A percentile compares a stretch with the other conserved stretches of the same genome.
These are phyloP conservation scores for Rubus idaeus DNA, from an alignment of 306 rosid species.

Conservation along the genomic window DNA sequence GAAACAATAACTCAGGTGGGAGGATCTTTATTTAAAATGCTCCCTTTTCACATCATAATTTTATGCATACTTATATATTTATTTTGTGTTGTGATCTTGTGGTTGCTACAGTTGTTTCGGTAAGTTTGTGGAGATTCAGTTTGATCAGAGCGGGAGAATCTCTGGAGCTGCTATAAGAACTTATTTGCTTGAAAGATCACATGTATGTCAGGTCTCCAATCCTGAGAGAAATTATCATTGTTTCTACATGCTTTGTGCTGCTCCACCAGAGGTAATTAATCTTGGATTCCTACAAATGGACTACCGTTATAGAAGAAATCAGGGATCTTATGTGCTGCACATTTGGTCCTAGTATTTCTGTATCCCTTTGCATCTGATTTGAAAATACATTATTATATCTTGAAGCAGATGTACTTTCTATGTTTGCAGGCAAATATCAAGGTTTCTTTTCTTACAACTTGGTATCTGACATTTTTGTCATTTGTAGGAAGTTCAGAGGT, in stretches of 20 bases:
- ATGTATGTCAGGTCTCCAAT: constrained; percentile 96
- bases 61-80: constrained; percentile 17
- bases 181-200: constrained; percentile 96
- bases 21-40: constrained; percentile 7
- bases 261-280: constrained; percentile 78
- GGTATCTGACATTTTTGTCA: not conserved
- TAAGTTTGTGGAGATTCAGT: constrained; percentile 98
- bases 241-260: constrained; percentile 99
- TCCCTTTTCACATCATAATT: constrained; percentile 21
- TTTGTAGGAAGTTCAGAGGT: constrained; percentile 72
- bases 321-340: constrained; percentile 20
- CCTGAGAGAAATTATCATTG: constrained; percentile 99
- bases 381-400: no score
- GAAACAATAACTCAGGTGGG: constrained; percentile 96
- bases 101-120: constrained; percentile 87
- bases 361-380: constrained; percentile 12
- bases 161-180: constrained; percentile 99
- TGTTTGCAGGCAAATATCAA: not conserved
- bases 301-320: constrained; percentile 22
- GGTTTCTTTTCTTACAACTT: not conserved
- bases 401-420: not conserved
- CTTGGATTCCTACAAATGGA: constrained; percentile 21
- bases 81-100: constrained; percentile 20
- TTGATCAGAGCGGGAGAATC: constrained; percentile 88
- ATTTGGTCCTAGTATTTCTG: constrained; percentile 22